phyloP scores from a whole-genome alignment of 495 filamentous ascomycete genomes.

The Aspergillus nidulans region DNA sequence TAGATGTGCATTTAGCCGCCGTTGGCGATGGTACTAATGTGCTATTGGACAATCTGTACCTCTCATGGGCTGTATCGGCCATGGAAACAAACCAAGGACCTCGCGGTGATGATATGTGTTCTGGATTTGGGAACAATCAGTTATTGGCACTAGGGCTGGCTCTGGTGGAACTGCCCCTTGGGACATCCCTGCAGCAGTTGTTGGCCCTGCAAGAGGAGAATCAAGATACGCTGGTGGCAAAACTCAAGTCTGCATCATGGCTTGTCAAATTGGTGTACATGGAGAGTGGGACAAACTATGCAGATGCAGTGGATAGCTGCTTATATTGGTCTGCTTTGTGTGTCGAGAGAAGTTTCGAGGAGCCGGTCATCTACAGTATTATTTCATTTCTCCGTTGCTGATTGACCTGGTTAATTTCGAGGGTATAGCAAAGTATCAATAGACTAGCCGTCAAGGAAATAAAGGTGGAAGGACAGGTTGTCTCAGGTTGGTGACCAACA shows the following conservation, averaged over 20 bases:
- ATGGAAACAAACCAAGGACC: no score
- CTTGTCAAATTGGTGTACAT: conserved; percentile 23
- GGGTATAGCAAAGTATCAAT: no score
- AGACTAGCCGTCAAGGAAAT: no score
- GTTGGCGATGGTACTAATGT: conserved; percentile 1
- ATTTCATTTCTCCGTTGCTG: conserved; percentile 19
- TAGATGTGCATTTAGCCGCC: conserved; percentile 12
- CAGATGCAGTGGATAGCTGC: conserved; percentile 31
- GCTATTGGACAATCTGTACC: conserved; percentile 10
- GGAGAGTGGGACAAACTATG: conserved; percentile 30
- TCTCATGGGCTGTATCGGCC: no score
- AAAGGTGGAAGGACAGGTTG: no score
- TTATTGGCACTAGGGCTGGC: conserved; percentile 29
- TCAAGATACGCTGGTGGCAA: conserved; percentile 15
- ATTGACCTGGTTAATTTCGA: conserved; percentile 17
- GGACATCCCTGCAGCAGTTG: conserved; percentile 20
- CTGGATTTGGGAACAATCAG: conserved; percentile 16
- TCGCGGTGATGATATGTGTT: neutral
- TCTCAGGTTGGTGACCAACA: no score
- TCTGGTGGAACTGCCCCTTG: conserved; percentile 36
- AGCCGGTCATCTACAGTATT: conserved; percentile 12
- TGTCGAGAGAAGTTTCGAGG: conserved; percentile 10
- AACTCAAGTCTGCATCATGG: conserved; percentile 19
- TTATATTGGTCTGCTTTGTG: conserved; percentile 22
- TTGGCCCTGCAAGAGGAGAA: conserved; percentile 17